phyloP scores from a whole-genome alignment of 352 stramenopile genomes.

The Phytophthora kernoviae region DNA sequence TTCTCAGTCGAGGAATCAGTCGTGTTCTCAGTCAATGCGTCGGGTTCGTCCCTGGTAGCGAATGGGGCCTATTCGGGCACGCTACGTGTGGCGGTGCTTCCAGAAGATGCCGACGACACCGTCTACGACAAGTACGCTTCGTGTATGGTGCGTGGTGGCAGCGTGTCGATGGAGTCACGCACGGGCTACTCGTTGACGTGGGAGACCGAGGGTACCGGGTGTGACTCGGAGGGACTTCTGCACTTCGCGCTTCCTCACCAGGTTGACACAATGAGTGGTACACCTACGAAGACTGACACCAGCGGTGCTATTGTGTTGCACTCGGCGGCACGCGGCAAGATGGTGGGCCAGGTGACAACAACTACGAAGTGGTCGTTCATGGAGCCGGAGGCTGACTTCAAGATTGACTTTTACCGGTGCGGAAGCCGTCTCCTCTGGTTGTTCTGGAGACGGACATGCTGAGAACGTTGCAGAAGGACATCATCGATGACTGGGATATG shows the following conservation, averaged over 20 bases:
- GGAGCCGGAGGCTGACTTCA: slow-evolving; percentile 51
- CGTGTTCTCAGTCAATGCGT: slow-evolving; percentile 11
- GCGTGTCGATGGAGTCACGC: slow-evolving; percentile 37
- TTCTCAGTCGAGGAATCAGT: slow-evolving; percentile 28
- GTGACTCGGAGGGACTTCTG: slow-evolving; percentile 46
- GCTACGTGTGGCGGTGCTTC: slow-evolving; percentile 47
- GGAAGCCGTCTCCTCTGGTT: slow-evolving; percentile 31
- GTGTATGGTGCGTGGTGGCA: slow-evolving; percentile 46
- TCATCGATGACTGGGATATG: slow-evolving; percentile 55
- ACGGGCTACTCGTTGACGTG: slow-evolving; percentile 59
- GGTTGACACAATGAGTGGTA: slow-evolving; percentile 41
- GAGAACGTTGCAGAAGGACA: slow-evolving; percentile 55
- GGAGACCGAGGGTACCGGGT: slow-evolving; percentile 48
- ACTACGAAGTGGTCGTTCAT: slow-evolving; percentile 48
- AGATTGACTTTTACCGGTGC: slow-evolving; percentile 63
- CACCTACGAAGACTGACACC: slow-evolving; percentile 20
- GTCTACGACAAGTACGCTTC: slow-evolving; percentile 49
- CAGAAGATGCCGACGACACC: slow-evolving; percentile 19
- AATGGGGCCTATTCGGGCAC: slow-evolving; percentile 37
- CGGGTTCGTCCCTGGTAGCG: slow-evolving; percentile 30
- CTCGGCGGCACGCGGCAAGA: slow-evolving; percentile 56
- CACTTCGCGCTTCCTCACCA: slow-evolving; percentile 79
- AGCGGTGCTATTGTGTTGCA: slow-evolving; percentile 43
- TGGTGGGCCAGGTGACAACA: slow-evolving; percentile 49
- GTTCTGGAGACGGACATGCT: slow-evolving; percentile 49